These are phyloP conservation scores for Luvunga scandens DNA, from an alignment of 345 rosid genomes.

Conservation along the genomic window DNA sequence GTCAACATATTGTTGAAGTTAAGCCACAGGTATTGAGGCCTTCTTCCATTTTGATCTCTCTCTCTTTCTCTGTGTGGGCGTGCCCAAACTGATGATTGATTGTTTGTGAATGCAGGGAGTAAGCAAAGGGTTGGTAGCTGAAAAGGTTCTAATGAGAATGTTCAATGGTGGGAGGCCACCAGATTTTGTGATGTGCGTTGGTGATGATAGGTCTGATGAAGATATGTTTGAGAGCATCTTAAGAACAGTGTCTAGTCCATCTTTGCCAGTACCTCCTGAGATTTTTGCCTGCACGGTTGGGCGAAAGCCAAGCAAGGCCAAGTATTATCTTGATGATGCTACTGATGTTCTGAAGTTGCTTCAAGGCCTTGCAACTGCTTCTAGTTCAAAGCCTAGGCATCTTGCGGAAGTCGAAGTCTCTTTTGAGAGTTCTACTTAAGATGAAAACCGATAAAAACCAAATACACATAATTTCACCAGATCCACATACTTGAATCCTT, in stretches of 20 bases:
- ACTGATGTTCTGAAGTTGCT: slow-evolving; percentile 65
- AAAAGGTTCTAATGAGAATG: slow-evolving; percentile 56
- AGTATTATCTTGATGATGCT: slow-evolving; percentile 70
- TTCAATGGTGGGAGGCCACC: slow-evolving; percentile 53
- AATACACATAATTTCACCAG: neutral
- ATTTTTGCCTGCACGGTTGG: slow-evolving; percentile 89
- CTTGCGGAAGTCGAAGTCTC: slow-evolving; percentile 35
- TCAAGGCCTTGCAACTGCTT: slow-evolving; percentile 58
- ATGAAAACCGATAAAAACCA: neutral
- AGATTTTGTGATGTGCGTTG: slow-evolving; percentile 81
- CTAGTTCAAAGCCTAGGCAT: slow-evolving; percentile 45
- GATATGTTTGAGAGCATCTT: slow-evolving; percentile 88
- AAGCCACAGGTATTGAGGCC: slow-evolving; percentile 67
- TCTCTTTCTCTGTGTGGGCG: no score
- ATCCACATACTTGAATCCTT: neutral
- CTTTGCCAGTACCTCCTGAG: slow-evolving; percentile 60
- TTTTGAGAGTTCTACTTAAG: slow-evolving; percentile 62
- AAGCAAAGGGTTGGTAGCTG: slow-evolving; percentile 77
- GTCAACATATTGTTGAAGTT: slow-evolving; percentile 88
- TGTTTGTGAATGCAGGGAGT: slow-evolving; percentile 55
- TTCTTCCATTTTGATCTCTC: neutral
- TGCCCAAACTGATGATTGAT: neutral
- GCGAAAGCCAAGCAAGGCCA: slow-evolving; percentile 87
- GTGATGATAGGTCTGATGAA: slow-evolving; percentile 90
- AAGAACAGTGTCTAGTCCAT: slow-evolving; percentile 44